Percentiles rank a stretch among this genome's conserved stretches.
These are phyloP conservation scores for Zizania palustris DNA, from an alignment of 202 grass and related monocot genomes.

Conservation along the genomic window DNA sequence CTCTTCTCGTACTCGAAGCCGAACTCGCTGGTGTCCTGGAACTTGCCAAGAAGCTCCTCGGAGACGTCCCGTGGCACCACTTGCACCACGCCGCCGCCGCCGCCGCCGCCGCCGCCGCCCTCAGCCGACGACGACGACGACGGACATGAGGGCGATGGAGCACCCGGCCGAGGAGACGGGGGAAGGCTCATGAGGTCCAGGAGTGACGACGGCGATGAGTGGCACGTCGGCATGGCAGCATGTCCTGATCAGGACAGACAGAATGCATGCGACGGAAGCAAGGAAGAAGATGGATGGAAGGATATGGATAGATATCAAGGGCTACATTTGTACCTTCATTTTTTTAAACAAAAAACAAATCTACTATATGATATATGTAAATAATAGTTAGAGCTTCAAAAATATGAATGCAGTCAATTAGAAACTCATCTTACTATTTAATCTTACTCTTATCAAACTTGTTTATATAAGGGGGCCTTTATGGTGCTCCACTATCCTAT, in stretches of 20 bases:
- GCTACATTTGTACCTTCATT: too few species aligned
- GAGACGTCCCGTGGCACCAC: slow-evolving; percentile 71
- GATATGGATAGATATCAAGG: background rate
- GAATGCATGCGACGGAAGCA: slow-evolving; percentile 37
- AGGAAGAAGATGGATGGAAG: background rate
- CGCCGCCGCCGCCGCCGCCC: background rate
- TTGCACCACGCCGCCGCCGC: too few species aligned
- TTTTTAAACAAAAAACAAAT: too few species aligned
- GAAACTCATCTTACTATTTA: too few species aligned
- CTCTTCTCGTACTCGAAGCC: slow-evolving; percentile 82
- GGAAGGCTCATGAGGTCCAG: slow-evolving; percentile 51
- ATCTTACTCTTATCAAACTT: too few species aligned
- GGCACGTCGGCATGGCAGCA: background rate
- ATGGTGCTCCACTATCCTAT: too few species aligned
- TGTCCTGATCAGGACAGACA: slow-evolving; percentile 21
- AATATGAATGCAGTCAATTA: too few species aligned
- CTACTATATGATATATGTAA: too few species aligned
- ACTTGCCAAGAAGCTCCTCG: slow-evolving; percentile 74
- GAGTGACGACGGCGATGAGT: slow-evolving; percentile 32
- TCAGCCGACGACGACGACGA: background rate
- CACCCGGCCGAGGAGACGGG: background rate
- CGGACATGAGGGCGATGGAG: background rate
- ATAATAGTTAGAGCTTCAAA: too few species aligned
- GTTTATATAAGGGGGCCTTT: too few species aligned
- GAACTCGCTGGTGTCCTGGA: slow-evolving; percentile 71